phyloP scores from a whole-genome alignment of 495 filamentous ascomycete species.

The Aspergillus funiculosus region DNA sequence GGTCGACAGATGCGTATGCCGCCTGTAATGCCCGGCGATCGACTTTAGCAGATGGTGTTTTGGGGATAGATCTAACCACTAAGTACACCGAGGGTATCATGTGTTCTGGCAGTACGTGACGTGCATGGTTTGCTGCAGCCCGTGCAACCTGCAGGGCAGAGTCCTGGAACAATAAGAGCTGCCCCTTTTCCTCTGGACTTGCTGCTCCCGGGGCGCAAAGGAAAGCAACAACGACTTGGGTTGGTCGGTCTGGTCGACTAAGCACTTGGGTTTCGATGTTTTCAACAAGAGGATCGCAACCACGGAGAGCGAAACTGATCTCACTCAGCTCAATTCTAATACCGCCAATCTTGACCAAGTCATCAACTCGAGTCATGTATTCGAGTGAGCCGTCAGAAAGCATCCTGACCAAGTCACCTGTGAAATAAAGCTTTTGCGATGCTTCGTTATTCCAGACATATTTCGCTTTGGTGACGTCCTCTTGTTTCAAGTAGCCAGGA shows the following conservation, averaged over 20 bases:
- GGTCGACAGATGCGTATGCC: constrained; percentile 24
- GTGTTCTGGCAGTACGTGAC: constrained; percentile 23
- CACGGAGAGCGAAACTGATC: constrained; percentile 29
- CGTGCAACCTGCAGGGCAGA: constrained; percentile 19
- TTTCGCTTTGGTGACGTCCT: constrained; percentile 33
- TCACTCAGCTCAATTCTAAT: constrained; percentile 37
- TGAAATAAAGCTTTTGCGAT: constrained; percentile 38
- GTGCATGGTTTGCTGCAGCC: constrained; percentile 22
- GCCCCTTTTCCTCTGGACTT: neutral
- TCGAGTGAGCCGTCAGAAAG: constrained; percentile 39
- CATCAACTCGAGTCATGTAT: constrained; percentile 36
- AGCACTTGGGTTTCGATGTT: constrained; percentile 28
- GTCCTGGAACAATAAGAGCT: constrained; percentile 12
- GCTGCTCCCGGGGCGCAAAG: constrained; percentile 22
- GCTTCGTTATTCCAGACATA: constrained; percentile 34
- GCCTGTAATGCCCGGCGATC: constrained; percentile 27
- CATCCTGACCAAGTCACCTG: constrained; percentile 47
- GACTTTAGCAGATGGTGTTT: constrained; percentile 31
- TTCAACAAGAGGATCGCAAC: constrained; percentile 27
- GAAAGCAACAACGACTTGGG: constrained; percentile 31
- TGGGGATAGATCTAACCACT: constrained; percentile 26
- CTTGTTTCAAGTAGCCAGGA: constrained; percentile 41
- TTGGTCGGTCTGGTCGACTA: constrained; percentile 27
- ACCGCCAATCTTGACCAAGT: constrained; percentile 35
- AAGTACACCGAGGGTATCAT: constrained; percentile 34